A percentile compares a stretch with the other conserved stretches of the same genome.
Conservation (phyloP, 306 rosid genomes). For the Calophaca sinica region DNA sequence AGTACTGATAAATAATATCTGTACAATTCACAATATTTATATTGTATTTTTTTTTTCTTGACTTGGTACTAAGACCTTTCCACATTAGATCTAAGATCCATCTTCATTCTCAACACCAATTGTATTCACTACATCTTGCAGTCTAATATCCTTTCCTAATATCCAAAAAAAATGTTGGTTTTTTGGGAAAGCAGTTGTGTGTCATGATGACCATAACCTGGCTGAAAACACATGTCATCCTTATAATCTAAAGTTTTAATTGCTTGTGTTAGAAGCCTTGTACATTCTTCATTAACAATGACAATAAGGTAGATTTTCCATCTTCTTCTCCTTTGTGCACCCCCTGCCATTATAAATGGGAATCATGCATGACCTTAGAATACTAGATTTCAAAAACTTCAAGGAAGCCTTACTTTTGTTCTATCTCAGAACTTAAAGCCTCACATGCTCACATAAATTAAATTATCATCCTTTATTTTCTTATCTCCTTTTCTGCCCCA, state of each 20-base stretch:
- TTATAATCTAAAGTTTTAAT: slow-evolving; percentile 26
- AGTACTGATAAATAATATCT: neutral
- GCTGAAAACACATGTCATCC: slow-evolving; percentile 31
- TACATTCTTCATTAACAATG: slow-evolving; percentile 40
- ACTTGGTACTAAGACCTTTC: slow-evolving; percentile 18
- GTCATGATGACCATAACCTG: slow-evolving; percentile 25
- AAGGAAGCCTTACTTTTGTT: neutral
- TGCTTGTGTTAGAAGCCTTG: slow-evolving; percentile 42
- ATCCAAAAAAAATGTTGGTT: slow-evolving; percentile 34
- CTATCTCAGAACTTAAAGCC: neutral
- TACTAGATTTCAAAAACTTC: neutral
- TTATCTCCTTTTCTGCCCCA: neutral
- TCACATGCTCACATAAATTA: neutral
- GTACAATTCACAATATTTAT: slow-evolving; percentile 38
- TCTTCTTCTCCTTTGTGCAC: slow-evolving; percentile 43
- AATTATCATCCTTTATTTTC: neutral
- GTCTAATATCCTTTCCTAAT: slow-evolving; percentile 32
- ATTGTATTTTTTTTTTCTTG: neutral
- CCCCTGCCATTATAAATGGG: slow-evolving; percentile 46
- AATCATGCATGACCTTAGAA: slow-evolving; percentile 17
- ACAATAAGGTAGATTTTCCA: slow-evolving; percentile 40
- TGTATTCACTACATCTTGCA: slow-evolving; percentile 25
- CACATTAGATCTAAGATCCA: slow-evolving; percentile 20
- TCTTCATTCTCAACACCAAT: slow-evolving; percentile 23
- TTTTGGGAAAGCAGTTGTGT: slow-evolving; percentile 30